Evolutionary conservation across 805 yeast species (phyloP), one percentile per base, ranked within the genome.

Genomic region (Nakazawaea ambrosiae): DNA sequence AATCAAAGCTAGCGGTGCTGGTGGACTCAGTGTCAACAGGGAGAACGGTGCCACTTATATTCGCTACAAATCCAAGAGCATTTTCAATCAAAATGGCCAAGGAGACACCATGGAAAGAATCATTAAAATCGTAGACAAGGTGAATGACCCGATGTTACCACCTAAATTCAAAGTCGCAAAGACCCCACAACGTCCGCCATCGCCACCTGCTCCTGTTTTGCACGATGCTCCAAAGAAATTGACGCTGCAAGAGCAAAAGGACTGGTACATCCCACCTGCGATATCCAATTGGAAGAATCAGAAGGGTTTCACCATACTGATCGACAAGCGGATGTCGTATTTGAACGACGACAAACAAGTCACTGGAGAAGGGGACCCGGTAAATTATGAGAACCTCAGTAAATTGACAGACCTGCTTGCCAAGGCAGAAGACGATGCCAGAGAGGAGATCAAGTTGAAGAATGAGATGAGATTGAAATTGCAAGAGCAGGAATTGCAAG

Each of bases 271-370:
- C 22, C 97, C 97, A 0, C 79, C 95, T 0, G 86, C 94, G 1
- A 74, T 90, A 0, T 90, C 97, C 1, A 87, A 86, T 55, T 92
- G 97, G 97, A 89, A 88, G 57, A 92, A 92, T 56, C 85, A 89
- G 14, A 82, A 84, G 48, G 97, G 97, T 1, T 86, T 78, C 53
- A 78, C 95, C 1, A 79, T 89, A 31, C 77, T 82, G 1, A 57
- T 89, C 28, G 95, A 88, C 38, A 84, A 82, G 50, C 65, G 97
- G 42, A 63, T 85, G 39, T 80, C 81, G 1, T 68, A 76, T 2
- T 69, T 71, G 11, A 70, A 65, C 38, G 56, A 62, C 0, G 43
- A 51, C 20, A n/a, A n/a, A n/a, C n/a, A n/a, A n/a, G n/a, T n/a
- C n/a, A n/a, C n/a, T n/a, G n/a, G n/a, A n/a, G n/a, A n/a, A n/a